Percentiles rank a stretch among this genome's conserved stretches.
These are phyloP conservation scores for Adansonia digitata DNA, from an alignment of 345 rosid genomes.

Conservation along the genomic window DNA sequence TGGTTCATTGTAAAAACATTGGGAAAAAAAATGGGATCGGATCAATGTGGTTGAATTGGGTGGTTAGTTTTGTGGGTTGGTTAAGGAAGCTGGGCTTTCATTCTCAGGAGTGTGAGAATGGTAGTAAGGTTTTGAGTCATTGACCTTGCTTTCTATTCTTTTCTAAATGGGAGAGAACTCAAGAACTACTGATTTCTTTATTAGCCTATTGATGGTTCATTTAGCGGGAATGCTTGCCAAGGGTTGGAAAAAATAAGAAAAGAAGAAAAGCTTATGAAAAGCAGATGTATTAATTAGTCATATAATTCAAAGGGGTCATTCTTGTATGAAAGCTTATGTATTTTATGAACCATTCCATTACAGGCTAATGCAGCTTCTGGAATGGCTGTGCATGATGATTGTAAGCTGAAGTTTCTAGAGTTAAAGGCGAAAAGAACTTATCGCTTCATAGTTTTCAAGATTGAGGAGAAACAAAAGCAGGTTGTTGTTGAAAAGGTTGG, in stretches of 20 bases:
- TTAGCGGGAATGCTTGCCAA: not conserved
- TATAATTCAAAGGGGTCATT: not conserved
- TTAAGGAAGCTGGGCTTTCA: not conserved
- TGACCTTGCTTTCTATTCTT: not conserved
- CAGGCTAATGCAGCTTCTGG: conserved; percentile 14
- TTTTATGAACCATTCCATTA: not conserved
- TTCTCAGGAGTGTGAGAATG: not conserved
- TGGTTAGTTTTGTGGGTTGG: too few species aligned
- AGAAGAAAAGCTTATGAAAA: too few species aligned
- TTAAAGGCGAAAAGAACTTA: conserved; percentile 11
- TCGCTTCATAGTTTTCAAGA: conserved; percentile 35
- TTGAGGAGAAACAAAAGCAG: conserved; percentile 54
- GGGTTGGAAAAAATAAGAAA: not conserved
- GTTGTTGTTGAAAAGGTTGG: conserved; percentile 60
- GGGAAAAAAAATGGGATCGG: too few species aligned
- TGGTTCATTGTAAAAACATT: too few species aligned
- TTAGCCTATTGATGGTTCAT: not conserved
- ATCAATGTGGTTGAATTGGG: too few species aligned
- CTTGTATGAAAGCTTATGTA: not conserved
- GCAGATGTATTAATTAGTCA: not conserved
- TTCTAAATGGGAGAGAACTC: not conserved
- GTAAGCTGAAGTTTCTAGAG: conserved; percentile 9
- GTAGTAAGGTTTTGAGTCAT: not conserved
- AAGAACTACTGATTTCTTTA: too few species aligned
- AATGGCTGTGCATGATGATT: conserved; percentile 10